Evolutionary conservation across 78 protist species (phyloP).

Genomic region (Dictyostelium purpureum): DNA sequence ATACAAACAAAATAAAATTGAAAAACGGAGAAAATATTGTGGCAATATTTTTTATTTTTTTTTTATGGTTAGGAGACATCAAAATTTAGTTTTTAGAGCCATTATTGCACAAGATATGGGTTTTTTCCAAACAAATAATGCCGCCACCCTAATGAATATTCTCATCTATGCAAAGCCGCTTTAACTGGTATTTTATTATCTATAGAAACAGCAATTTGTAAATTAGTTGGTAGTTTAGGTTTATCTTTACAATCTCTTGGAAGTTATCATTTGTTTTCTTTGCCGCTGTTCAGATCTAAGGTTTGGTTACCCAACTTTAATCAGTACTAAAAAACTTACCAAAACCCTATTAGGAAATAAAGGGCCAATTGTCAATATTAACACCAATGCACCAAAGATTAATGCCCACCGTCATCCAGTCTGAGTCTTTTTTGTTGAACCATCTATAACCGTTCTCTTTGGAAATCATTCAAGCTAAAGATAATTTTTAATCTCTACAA

Average conservation of each 20-base stretch:
- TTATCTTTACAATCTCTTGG: conserved; percentile 66
- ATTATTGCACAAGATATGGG: conserved; percentile 74
- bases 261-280: conserved; percentile 60
- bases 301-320: conserved; percentile 39
- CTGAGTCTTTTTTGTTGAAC: too few relatives aligned
- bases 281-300: conserved; percentile 44
- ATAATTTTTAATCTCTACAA: too few relatives aligned
- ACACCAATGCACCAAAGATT: too few relatives aligned
- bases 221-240: conserved; percentile 63
- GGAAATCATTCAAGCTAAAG: too few relatives aligned
- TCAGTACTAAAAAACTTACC: not conserved
- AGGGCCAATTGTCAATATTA: too few relatives aligned
- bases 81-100: conserved; percentile 47
- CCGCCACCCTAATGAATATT: conserved; percentile 43
- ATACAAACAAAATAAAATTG: too few relatives aligned
- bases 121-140: conserved; percentile 58
- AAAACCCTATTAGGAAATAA: too few relatives aligned
- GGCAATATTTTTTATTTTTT: too few relatives aligned
- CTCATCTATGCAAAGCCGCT: conserved; percentile 70
- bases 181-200: conserved; percentile 50
- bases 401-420: too few relatives aligned
- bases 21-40: too few relatives aligned
- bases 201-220: conserved; percentile 57
- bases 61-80: conserved; percentile 46
- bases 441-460: too few relatives aligned